Evolutionary conservation across 441 rosid genomes (phyloP).

Genomic region (Codiaeum variegatum): DNA sequence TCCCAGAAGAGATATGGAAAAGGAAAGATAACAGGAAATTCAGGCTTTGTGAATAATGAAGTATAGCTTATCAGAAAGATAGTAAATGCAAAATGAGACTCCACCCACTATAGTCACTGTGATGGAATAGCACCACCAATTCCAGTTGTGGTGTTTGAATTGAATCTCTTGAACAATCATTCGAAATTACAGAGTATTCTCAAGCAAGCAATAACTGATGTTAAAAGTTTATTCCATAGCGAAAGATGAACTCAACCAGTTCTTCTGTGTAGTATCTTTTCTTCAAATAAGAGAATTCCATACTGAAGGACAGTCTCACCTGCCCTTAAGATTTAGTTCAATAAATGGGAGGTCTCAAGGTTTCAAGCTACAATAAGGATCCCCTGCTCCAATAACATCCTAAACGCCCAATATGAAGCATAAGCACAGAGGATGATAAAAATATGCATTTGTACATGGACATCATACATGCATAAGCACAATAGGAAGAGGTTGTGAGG

Average conservation of each 20-base stretch:
- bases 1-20: neutral
- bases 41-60: neutral
- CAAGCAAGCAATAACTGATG: neutral
- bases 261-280: too few species aligned
- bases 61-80: neutral
- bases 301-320: neutral
- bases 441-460: neutral
- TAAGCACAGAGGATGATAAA: neutral
- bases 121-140: slow-evolving; percentile 5
- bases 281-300: neutral
- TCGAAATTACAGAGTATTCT: neutral
- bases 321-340: neutral
- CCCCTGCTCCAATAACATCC: neutral
- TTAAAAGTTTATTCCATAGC: neutral
- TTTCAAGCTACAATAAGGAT: slow-evolving; percentile 7
- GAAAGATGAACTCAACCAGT: neutral
- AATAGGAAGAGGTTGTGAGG: neutral
- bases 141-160: neutral
- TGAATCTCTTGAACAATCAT: slow-evolving; percentile 3
- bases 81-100: neutral
- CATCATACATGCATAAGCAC: neutral
- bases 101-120: neutral
- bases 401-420: neutral
- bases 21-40: neutral
- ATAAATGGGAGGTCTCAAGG: slow-evolving; percentile 3